Percentiles rank a stretch among this genome's conserved stretches.
Evolutionary conservation across 2,329 filamentous ascomycete species (phyloP).

Genomic region (Akanthomyces dipterigenus): DNA sequence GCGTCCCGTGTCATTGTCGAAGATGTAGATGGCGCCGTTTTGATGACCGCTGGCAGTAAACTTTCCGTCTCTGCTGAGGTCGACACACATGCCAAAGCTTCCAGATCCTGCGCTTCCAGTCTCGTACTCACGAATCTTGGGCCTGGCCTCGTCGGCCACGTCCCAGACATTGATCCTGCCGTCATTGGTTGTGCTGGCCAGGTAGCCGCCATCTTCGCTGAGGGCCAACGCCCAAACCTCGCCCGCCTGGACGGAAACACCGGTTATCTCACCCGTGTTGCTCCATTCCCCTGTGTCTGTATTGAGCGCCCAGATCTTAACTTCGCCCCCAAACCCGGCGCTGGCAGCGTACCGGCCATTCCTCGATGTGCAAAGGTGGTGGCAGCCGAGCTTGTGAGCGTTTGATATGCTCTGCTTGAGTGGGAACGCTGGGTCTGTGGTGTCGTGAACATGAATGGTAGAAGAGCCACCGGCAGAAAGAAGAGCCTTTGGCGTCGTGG

Average conservation of each 20-base stretch:
- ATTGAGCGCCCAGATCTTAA: slow-evolving; percentile 70
- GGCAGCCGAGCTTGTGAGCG: slow-evolving; percentile 83
- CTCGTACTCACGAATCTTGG: slow-evolving; percentile 76
- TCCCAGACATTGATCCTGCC: slow-evolving; percentile 90
- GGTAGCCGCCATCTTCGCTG: slow-evolving; percentile 73
- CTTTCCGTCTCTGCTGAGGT: slow-evolving; percentile 70
- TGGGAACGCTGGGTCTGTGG: slow-evolving; percentile 62
- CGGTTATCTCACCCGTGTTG: slow-evolving; percentile 33
- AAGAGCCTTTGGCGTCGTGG: slow-evolving; percentile 65
- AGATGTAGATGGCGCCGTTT: slow-evolving; percentile 86
- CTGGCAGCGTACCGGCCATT: slow-evolving; percentile 70
- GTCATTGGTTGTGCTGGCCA: slow-evolving; percentile 83
- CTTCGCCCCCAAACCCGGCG: slow-evolving; percentile 81
- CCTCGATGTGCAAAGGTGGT: slow-evolving; percentile 70
- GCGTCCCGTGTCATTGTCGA: slow-evolving; percentile 83
- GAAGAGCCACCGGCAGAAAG: slow-evolving; percentile 83
- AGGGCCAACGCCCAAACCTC: slow-evolving; percentile 85
- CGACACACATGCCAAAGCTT: slow-evolving; percentile 84
- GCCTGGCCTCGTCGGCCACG: slow-evolving; percentile 44
- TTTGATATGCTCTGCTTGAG: slow-evolving; percentile 71
- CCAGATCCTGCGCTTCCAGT: slow-evolving; percentile 65
- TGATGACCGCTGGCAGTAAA: slow-evolving; percentile 90
- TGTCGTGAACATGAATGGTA: slow-evolving; percentile 73
- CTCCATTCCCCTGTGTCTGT: slow-evolving; percentile 51
- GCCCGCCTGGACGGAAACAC: slow-evolving; percentile 48